Conservation (phyloP, 2,329 filamentous ascomycete genomes). For the Colletotrichum tropicicola region DNA sequence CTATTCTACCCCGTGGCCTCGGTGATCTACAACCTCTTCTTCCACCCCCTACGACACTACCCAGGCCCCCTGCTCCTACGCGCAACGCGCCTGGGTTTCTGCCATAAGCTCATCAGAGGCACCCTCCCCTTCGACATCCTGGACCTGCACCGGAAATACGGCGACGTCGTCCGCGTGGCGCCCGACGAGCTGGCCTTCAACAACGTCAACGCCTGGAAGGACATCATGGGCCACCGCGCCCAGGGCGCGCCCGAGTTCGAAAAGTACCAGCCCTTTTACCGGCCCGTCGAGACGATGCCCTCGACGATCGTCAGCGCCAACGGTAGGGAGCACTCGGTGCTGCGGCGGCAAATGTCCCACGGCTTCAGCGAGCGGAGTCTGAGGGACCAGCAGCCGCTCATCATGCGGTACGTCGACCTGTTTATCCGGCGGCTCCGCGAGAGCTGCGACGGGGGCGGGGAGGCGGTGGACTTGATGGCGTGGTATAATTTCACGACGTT, state of each 20-base stretch:
- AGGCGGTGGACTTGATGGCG: slow-evolving; percentile 26
- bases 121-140: neutral
- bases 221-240: slow-evolving; percentile 26
- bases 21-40: neutral
- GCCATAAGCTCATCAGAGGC: neutral
- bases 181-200: slow-evolving; percentile 32
- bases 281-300: neutral
- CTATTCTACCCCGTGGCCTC: neutral
- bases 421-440: slow-evolving; percentile 26
- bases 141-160: slow-evolving; percentile 28
- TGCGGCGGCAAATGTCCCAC: slow-evolving; percentile 35
- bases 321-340: slow-evolving; percentile 29
- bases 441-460: neutral
- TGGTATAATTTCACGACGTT: slow-evolving; percentile 29
- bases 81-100: neutral
- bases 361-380: slow-evolving; percentile 41
- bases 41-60: slow-evolving; percentile 2
- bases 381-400: slow-evolving; percentile 39
- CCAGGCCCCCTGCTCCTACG: neutral
- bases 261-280: slow-evolving; percentile 8
- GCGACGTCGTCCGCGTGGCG: slow-evolving; percentile 31
- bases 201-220: slow-evolving; percentile 24
- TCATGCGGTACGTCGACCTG: slow-evolving; percentile 32
- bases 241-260: slow-evolving; percentile 12
- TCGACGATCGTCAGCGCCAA: slow-evolving; percentile 28